Conservation (phyloP, 306 rosid species). For the Trifolium subterraneum region DNA sequence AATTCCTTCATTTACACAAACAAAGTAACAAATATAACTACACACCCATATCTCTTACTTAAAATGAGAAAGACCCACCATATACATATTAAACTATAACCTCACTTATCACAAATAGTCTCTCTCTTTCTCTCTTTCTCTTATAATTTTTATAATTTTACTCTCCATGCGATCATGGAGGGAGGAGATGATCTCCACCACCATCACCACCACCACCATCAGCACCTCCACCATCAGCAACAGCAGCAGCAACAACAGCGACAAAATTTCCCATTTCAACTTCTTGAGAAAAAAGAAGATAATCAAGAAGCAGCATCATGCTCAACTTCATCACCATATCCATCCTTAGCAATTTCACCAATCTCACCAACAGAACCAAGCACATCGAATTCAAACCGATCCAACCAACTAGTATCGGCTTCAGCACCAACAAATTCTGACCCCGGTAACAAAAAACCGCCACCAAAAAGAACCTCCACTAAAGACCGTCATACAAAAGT, state of each 20-base stretch:
- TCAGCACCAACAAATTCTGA: slow-evolving; percentile 42
- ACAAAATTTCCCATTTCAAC: slow-evolving; percentile 82
- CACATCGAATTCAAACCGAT: slow-evolving; percentile 37
- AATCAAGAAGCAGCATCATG: slow-evolving; percentile 63
- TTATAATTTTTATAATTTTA: no score
- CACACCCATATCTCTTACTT: slow-evolving; percentile 37
- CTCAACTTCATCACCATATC: slow-evolving; percentile 68
- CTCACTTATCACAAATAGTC: slow-evolving; percentile 34
- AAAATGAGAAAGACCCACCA: slow-evolving; percentile 50
- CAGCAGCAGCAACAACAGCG: slow-evolving; percentile 52
- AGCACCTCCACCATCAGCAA: slow-evolving; percentile 38
- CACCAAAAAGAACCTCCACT: slow-evolving; percentile 76
- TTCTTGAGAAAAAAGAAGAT: slow-evolving; percentile 85
- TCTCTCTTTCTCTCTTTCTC: not conserved
- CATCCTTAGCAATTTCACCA: slow-evolving; percentile 55
- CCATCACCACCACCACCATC: slow-evolving; percentile 43
- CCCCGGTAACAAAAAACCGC: slow-evolving; percentile 59
- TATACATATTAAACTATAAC: slow-evolving; percentile 41
- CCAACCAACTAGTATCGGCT: slow-evolving; percentile 17
- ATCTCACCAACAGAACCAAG: slow-evolving; percentile 50
- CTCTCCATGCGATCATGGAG: slow-evolving; percentile 76
- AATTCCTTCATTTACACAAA: slow-evolving; percentile 38
- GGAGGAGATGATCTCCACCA: slow-evolving; percentile 79
- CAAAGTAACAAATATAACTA: slow-evolving; percentile 35
- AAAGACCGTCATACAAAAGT: slow-evolving; percentile 80